Conservation (phyloP, 129 eudicot genomes). For the Saposhnikovia divaricata region DNA sequence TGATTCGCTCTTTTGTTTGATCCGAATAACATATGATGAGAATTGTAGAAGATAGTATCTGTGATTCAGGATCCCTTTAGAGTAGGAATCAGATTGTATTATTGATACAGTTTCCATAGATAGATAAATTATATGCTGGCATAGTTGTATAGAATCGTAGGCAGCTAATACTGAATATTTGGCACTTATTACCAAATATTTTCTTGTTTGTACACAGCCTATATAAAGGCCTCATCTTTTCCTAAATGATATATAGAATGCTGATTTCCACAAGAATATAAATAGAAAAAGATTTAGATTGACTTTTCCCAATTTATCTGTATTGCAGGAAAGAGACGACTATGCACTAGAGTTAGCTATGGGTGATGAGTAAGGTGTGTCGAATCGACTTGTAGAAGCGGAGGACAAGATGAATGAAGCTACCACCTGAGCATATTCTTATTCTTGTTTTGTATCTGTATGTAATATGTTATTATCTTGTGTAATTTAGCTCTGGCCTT, state of each 20-base stretch:
- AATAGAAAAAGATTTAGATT: neutral
- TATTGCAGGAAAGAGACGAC: conserved; percentile 95
- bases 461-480: neutral
- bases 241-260: too few species aligned
- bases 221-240: too few species aligned
- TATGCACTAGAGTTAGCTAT: conserved; percentile 90
- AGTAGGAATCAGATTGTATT: too few species aligned
- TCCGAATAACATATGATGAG: neutral
- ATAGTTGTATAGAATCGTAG: too few species aligned
- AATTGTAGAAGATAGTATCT: too few species aligned
- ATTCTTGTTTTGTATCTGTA: neutral
- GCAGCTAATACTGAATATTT: too few species aligned
- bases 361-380: conserved; percentile 73
- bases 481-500: neutral
- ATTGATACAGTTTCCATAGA: too few species aligned
- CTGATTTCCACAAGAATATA: too few species aligned
- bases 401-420: conserved; percentile 7
- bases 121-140: too few species aligned
- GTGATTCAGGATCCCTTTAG: too few species aligned
- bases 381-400: conserved; percentile 19
- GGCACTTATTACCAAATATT: too few species aligned
- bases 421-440: conserved; percentile 10
- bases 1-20: neutral
- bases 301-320: neutral
- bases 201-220: too few species aligned